Conservation (phyloP, 2,329 filamentous ascomycete genomes). For the Teratosphaeria viscida region DNA sequence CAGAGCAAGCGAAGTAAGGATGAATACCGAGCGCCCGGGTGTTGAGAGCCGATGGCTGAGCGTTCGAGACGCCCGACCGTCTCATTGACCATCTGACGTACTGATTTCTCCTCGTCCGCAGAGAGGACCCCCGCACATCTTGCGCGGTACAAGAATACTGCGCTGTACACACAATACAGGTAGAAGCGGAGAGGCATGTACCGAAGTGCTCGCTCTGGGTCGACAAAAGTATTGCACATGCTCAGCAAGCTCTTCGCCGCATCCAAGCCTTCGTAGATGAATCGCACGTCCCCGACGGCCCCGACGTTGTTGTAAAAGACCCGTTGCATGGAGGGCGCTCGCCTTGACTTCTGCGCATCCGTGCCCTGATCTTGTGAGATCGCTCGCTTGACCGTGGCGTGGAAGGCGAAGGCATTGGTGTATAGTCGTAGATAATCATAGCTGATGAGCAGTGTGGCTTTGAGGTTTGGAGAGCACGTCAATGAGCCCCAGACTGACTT, state of each 20-base stretch:
- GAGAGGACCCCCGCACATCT: constrained; percentile 38
- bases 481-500: constrained; percentile 59
- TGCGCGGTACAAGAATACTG: constrained; percentile 40
- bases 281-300: constrained; percentile 38
- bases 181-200: constrained; percentile 41
- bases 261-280: constrained; percentile 42
- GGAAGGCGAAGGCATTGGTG: constrained; percentile 66
- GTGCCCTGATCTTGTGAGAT: constrained; percentile 15
- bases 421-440: constrained; percentile 65
- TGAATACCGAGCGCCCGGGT: constrained; percentile 38
- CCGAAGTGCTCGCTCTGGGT: constrained; percentile 36
- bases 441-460: constrained; percentile 56
- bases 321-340: constrained; percentile 28
- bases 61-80: constrained; percentile 35
- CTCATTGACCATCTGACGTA: constrained; percentile 37
- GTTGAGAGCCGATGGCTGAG: constrained; percentile 35
- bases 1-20: constrained; percentile 38
- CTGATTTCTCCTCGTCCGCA: constrained; percentile 36
- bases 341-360: constrained; percentile 9
- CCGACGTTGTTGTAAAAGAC: constrained; percentile 42
- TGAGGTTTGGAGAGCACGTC: constrained; percentile 55
- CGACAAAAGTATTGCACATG: constrained; percentile 41
- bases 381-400: constrained; percentile 50
- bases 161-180: constrained; percentile 39
- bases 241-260: constrained; percentile 40